Conservation (phyloP, 2,329 filamentous ascomycete genomes). For the Neonectria magnoliae region DNA sequence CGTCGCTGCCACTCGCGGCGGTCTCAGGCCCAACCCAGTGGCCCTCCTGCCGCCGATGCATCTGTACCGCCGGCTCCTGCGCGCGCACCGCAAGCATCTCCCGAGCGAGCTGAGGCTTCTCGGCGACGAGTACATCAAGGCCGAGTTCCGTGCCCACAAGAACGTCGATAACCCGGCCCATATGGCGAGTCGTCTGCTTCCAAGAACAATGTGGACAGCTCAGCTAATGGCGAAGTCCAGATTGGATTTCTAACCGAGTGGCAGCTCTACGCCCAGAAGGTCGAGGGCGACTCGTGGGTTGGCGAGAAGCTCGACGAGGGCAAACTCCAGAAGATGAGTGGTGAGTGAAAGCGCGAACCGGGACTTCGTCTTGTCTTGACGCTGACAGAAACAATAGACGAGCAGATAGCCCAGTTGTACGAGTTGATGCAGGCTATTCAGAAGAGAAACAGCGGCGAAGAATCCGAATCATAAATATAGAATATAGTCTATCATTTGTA, state of each 20-base stretch:
- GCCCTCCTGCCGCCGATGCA: constrained; percentile 88
- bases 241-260: constrained; percentile 97
- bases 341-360: constrained; percentile 58
- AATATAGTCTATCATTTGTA: constrained; percentile 13
- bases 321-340: constrained; percentile 94
- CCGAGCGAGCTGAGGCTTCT: constrained; percentile 79
- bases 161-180: constrained; percentile 91
- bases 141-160: constrained; percentile 87
- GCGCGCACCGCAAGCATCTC: constrained; percentile 84
- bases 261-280: constrained; percentile 92
- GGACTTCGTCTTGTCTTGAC: not conserved
- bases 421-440: constrained; percentile 89
- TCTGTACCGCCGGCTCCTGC: constrained; percentile 87
- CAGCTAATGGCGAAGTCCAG: constrained; percentile 55
- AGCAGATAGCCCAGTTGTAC: constrained; percentile 93
- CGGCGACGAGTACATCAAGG: constrained; percentile 92
- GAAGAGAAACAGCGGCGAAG: constrained; percentile 46
- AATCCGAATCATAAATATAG: constrained; percentile 39
- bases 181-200: constrained; percentile 69
- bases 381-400: constrained; percentile 64
- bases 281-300: constrained; percentile 88
- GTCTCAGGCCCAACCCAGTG: constrained; percentile 56
- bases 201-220: not conserved
- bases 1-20: constrained; percentile 48
- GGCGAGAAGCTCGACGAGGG: constrained; percentile 84